A percentile compares a stretch with the other conserved stretches of the same genome.
Evolutionary conservation across 2,329 filamentous ascomycete genomes (phyloP).

Genomic region (Phoma sp.): DNA sequence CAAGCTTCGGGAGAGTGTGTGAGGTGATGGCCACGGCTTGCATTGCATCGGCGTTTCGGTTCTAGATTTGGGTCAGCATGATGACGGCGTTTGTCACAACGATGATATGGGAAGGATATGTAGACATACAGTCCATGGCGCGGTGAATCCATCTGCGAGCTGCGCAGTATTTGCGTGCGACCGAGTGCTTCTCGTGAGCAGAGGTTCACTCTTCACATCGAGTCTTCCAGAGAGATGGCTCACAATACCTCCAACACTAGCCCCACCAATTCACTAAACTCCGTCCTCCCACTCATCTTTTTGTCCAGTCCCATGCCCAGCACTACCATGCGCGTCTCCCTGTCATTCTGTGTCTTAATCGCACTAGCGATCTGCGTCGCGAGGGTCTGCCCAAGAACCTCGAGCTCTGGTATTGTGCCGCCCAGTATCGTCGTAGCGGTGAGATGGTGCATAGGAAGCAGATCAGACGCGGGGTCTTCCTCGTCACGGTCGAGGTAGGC

Average conservation of each 20-base stretch:
- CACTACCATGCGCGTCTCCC: constrained; percentile 65
- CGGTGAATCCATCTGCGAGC: not conserved
- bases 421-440: constrained; percentile 88
- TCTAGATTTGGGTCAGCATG: constrained; percentile 31
- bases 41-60: constrained; percentile 35
- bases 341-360: constrained; percentile 72
- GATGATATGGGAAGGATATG: not conserved
- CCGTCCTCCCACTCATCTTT: constrained; percentile 56
- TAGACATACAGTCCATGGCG: constrained; percentile 4
- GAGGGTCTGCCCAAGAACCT: constrained; percentile 85
- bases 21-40: constrained; percentile 8
- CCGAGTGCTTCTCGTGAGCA: not conserved
- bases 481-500: constrained; percentile 55
- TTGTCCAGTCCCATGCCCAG: constrained; percentile 64
- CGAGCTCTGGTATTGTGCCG: constrained; percentile 77
- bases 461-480: constrained; percentile 44
- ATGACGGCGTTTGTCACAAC: constrained; percentile 11
- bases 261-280: constrained; percentile 53
- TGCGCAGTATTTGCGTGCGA: not conserved
- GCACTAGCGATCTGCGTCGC: constrained; percentile 87
- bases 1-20: constrained; percentile 54
- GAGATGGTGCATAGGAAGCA: constrained; percentile 80
- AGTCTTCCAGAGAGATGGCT: not conserved
- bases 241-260: constrained; percentile 49
- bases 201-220: not conserved